Base-by-base conservation (phyloP, 2,329 filamentous ascomycete genomes). In the Allantophomopsis cytisporea region DNA sequence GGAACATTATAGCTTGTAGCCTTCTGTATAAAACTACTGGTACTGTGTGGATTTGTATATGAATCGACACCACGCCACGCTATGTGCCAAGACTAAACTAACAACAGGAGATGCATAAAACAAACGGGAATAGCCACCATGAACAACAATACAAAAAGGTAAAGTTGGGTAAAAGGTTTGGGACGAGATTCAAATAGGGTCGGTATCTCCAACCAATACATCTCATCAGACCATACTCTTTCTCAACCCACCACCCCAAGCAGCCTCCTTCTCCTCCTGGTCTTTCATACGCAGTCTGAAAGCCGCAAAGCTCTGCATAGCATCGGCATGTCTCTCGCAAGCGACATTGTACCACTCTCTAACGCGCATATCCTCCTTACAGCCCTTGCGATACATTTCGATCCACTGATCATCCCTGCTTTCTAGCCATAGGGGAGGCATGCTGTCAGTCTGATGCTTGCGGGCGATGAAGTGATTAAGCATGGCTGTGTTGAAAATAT, bases 291-390 rank as follows among this genome's bases (percentile, higher is more conserved):
- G 51, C 40, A 63, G 60, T 50, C 59, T 58, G 35, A 64, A 51
- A 35, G 51, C 63, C 56, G 68, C 62, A 48, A 77, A 81, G 47
- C 72, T 67, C 45, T 64, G 60, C 40, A 84, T 59, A 8, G 69
- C 67, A 40, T 63, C 54, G 41, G 70, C 66, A 49, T 85, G 80
- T 44, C 68, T 67, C 35, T 73, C 68, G 43, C 70, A 73, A 8
- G 72, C 73, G 8, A 66, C 54, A 31, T 59, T 59, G 76, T 80
- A 84, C 42, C 69, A 66, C 50, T 64, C 64, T 40, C 76, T 65
- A 7, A 81, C 69, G 37, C 64, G 61, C 46, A 74, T 68, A 50
- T 85, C 80, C 56, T 83, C 71, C 47, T 71, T 66, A 38, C 78
- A 58, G 56, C 70, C 72, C 30, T 60, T 61, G 40, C 73, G 54